Base-by-base conservation (phyloP, 2,329 filamentous ascomycete species). In the Corinectria fuckeliana region DNA sequence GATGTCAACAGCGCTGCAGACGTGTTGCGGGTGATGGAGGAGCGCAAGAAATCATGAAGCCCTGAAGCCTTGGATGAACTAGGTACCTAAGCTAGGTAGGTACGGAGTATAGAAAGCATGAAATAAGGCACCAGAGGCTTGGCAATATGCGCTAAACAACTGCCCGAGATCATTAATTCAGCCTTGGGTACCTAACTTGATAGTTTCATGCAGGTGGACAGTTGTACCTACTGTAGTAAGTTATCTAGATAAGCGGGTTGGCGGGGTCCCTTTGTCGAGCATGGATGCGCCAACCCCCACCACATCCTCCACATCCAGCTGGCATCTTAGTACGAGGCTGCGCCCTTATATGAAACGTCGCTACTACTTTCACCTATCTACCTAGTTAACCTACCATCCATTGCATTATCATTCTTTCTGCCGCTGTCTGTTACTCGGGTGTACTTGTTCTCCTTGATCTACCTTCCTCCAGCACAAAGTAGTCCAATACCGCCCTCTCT, bases 1-100 rank as follows among this genome's bases (percentile, higher is more conserved):
- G 90, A 93, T 73, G 88, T 78, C 59, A 92, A 98, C 71, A 94
- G 83, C 76, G 91, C 87, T 13, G 85, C 85, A 5, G 92, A 96
- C 80, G 91, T 97, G 53, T 78, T 96, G 81, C 85, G 85, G 58
- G 91, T 92, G 25, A 84, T 97, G 69, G 90, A 95, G 71, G 78
- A 81, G 69, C 79, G 81, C 44, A 83, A 83, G 68, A 72, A 72
- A 67, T 61, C 61, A 57, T 71, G 56, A 70, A 23, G 36, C 14
- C 4, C 3, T 14, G 42, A 44, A 25, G 9, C 13, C 14, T 16
- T 20, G 32, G 10, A 36, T 34, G 38, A 26, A 28, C 26, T 16
- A 21, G 36, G n/a, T n/a, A n/a, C n/a, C n/a, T n/a, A n/a, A n/a
- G n/a, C n/a, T n/a, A n/a, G n/a, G n/a, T n/a, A n/a, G n/a, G n/a